Evolutionary conservation across 257 asterid species (phyloP).

Genomic region (Solanum medicagineum): DNA sequence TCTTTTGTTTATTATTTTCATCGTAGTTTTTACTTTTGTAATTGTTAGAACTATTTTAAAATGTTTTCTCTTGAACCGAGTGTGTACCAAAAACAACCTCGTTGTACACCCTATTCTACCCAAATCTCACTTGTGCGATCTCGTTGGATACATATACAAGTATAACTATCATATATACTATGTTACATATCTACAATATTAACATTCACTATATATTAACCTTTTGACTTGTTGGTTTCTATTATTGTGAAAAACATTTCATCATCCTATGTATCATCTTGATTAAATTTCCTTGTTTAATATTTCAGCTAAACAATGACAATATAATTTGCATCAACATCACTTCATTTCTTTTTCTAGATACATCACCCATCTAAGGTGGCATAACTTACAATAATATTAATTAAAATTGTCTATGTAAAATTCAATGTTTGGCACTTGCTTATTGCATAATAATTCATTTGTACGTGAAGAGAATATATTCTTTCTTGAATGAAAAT

Average conservation of each 20-base stretch:
- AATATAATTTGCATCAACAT: not conserved
- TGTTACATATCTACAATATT: not conserved
- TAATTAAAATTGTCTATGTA: not conserved
- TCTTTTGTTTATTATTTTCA: not conserved
- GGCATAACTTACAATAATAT: not conserved
- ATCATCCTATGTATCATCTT: not conserved
- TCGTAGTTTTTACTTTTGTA: not conserved
- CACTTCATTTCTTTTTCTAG: not conserved
- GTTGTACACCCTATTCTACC: no score
- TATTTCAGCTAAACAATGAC: not conserved
- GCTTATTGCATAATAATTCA: not conserved
- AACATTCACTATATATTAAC: not conserved
- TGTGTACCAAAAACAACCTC: accelerated
- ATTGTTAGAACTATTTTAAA: not conserved
- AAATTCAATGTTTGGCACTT: not conserved
- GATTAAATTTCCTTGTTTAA: not conserved
- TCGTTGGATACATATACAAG: no score
- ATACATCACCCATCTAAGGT: not conserved
- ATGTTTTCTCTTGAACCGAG: accelerated
- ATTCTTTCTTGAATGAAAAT: not conserved
- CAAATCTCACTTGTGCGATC: not conserved
- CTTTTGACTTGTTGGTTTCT: not conserved
- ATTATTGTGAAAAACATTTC: not conserved
- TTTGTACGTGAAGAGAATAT: not conserved
- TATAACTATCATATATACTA: not conserved